These are phyloP conservation scores for Cantharellus cinnabarinus DNA, from an alignment of 768 basidiomycete genomes.

Conservation along the genomic window DNA sequence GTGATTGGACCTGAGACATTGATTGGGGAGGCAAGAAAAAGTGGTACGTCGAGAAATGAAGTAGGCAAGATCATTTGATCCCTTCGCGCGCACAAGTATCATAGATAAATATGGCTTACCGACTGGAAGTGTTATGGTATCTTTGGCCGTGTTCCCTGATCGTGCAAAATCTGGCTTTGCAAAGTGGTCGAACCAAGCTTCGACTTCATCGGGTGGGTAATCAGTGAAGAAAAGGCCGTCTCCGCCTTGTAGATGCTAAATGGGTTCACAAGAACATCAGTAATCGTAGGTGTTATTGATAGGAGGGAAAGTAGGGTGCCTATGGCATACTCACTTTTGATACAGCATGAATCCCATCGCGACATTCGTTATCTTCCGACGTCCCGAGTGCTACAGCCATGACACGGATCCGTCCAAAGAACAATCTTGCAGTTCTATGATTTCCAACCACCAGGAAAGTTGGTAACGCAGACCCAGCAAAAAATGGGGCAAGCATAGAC, in stretches of 20 bases:
- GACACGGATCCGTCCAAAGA: conserved; percentile 69
- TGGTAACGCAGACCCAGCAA: background rate
- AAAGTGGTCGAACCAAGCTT: conserved; percentile 88
- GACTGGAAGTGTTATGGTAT: conserved; percentile 51
- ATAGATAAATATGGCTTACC: conserved; percentile 11
- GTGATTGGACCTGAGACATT: conserved; percentile 51
- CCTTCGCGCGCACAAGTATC: background rate
- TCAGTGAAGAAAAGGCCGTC: conserved; percentile 87
- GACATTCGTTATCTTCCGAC: conserved; percentile 72
- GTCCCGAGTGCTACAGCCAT: conserved; percentile 93
- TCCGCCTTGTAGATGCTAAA: conserved; percentile 82
- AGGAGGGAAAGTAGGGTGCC: background rate
- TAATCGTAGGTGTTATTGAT: background rate
- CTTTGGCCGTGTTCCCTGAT: conserved; percentile 49
- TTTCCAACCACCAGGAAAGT: background rate
- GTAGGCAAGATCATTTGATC: background rate
- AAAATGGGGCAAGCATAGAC: background rate
- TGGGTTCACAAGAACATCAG: background rate
- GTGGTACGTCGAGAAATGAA: background rate
- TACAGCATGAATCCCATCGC: conserved; percentile 54
- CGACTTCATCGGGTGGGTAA: conserved; percentile 71
- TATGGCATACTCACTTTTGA: conserved; percentile 34
- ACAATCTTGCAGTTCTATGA: conserved; percentile 65
- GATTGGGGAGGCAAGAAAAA: background rate
- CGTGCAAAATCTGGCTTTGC: conserved; percentile 69